phyloP scores from a whole-genome alignment of 1,284 basidiomycete genomes.

The Fomitopsis schrenkii region DNA sequence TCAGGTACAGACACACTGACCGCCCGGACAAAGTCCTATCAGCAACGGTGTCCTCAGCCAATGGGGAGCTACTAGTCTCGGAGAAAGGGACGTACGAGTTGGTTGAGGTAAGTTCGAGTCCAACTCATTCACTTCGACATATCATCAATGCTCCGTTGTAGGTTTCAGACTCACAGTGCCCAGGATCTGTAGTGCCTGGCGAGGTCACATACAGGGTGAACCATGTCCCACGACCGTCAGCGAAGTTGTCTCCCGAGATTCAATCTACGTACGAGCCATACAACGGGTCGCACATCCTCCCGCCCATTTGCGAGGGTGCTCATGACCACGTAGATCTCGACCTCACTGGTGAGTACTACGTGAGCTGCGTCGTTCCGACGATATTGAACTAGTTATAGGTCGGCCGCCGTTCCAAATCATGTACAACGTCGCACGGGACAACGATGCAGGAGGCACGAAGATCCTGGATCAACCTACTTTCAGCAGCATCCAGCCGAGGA shows the following conservation, averaged over 20 bases:
- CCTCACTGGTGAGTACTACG: slow-evolving; percentile 54
- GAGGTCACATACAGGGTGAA: slow-evolving; percentile 69
- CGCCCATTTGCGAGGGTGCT: slow-evolving; percentile 77
- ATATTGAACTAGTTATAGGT: slow-evolving; percentile 37
- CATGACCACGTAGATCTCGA: slow-evolving; percentile 79
- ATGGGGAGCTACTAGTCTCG: slow-evolving; percentile 67
- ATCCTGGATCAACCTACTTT: slow-evolving; percentile 72
- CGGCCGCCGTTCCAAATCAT: slow-evolving; percentile 83
- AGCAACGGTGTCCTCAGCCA: slow-evolving; percentile 54
- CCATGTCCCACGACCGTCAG: slow-evolving; percentile 73
- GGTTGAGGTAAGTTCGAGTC: slow-evolving; percentile 45
- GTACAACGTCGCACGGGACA: slow-evolving; percentile 71
- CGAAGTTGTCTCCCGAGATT: slow-evolving; percentile 53
- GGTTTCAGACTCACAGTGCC: slow-evolving; percentile 83
- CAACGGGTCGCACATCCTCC: slow-evolving; percentile 68
- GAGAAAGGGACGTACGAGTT: slow-evolving; percentile 79
- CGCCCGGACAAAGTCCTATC: slow-evolving; percentile 42
- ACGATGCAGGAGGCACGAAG: slow-evolving; percentile 54
- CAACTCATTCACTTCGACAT: background rate
- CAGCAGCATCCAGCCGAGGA: slow-evolving; percentile 80
- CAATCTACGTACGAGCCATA: slow-evolving; percentile 50
- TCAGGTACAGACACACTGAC: slow-evolving; percentile 67
- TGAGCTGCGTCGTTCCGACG: slow-evolving; percentile 3
- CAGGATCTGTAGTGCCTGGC: slow-evolving; percentile 62
- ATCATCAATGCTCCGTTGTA: slow-evolving; percentile 22